Evolutionary conservation across 2,329 filamentous ascomycete species (phyloP), one percentile per base, ranked within the genome.

Genomic region (Didymella lethalis): DNA sequence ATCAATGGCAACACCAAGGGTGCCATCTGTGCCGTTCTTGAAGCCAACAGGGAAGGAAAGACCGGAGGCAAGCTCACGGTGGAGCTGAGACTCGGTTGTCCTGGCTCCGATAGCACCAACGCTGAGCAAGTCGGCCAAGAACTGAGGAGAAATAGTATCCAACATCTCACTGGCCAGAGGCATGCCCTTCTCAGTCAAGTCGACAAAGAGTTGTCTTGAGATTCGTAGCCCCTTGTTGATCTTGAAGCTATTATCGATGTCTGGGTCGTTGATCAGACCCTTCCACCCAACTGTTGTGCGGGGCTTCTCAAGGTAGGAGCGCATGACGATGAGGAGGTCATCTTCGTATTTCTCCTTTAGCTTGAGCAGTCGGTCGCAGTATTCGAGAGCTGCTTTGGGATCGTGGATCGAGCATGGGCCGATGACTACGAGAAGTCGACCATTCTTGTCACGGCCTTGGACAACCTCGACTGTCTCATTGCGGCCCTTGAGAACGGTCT

Each of bases 261-360:
- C 94, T 2, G 95, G 95, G 80, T 99, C 95, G 78, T 99, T 98
- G 82, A 99, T 96, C 70, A 99, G 83, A 48, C 95, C 95, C 83
- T 99, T 99, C 95, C 95, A 99, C 68, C 95, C 95, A 28, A 99
- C 92, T 0, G 95, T 99, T 28, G 95, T 99, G 65, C 95, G 89
- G 23, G 95, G 95, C 85, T 99, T 99, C 85, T 99, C 95, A 61
- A 99, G 88, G 86, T 99, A 99, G 64, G 92, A 91, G 69, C 95
- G 91, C 95, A 99, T 99, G 62, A 99, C 90, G 68, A 99, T 95
- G 70, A 96, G 85, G 36, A 99, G 85, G 75, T 98, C 92, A 72
- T 93, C 86, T 77, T 90, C 86, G 82, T 97, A 90, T 82, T 96
- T 95, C 76, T 93, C 87, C 80, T 94, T 93, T 71, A 96, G 83